Evolutionary conservation across 2,329 filamentous ascomycete genomes (phyloP), one percentile per base, ranked within the genome.

Genomic region (Anthostomella pinea): DNA sequence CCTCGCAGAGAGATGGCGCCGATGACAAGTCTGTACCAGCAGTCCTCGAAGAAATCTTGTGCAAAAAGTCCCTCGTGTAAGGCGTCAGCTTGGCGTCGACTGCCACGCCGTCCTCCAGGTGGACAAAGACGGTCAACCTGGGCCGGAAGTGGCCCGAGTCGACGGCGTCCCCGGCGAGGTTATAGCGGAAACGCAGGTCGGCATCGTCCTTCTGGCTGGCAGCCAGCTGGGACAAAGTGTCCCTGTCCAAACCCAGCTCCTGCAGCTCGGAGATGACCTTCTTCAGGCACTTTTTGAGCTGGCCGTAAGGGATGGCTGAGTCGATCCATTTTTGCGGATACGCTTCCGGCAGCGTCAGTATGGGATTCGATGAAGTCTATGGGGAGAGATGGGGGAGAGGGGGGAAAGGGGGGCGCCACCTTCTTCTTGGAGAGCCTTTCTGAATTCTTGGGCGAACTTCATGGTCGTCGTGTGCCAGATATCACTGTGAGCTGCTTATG

Each of bases 201-300:
- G 37, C 20, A 58, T 68, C 67, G 39, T 68, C 60, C 53, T 70
- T 64, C 42, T 71, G 64, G 19, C 70, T 63, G 37, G 72, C 68
- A 36, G 85, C 69, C 18, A 93, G 71, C 39, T 77, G 74, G 30
- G 79, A 73, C 37, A 94, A 66, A 2, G 83, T 88, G 8, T 82
- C 73, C 4, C 77, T 76, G 46, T 87, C 83, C 19, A 94, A 76
- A 6, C 87, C 87, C 10, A 91, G 66, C 21, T 74, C 72, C 25
- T 72, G 66, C 34, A 95, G 72, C 66, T 95, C 87, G 33, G 69
- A 66, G 47, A 83, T 78, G 32, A 94, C 82, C 57, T 82, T 83
- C 58, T 90, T 91, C 57, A 95, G 83, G 63, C 85, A 87, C 67
- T 94, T 95, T 65, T 95, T 95, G 38, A 95, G 75, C 61, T 88